A percentile compares a stretch with the other conserved stretches of the same genome.
phyloP scores from a whole-genome alignment of 2,329 filamentous ascomycete species.

The Aspergillus aculeatinus region DNA sequence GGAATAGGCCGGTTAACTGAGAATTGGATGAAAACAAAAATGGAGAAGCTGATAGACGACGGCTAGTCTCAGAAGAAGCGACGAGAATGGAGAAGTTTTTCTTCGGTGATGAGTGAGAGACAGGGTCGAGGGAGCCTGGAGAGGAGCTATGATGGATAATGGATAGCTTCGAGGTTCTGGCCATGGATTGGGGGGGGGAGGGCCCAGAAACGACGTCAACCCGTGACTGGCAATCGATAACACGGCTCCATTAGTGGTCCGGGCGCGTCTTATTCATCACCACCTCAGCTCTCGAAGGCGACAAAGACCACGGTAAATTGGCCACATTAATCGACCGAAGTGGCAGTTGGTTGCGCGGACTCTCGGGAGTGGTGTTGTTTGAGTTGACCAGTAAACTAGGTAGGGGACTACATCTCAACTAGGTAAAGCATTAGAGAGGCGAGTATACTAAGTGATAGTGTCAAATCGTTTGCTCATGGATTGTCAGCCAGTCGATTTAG shows the following conservation, averaged over 20 bases:
- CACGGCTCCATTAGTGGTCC: slow-evolving; percentile 2
- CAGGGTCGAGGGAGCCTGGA: neutral
- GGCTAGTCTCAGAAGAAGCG: neutral
- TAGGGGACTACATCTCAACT: no score
- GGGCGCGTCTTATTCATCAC: slow-evolving; percentile 2
- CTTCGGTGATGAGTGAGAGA: neutral
- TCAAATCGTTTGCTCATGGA: neutral
- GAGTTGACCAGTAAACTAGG: no score
- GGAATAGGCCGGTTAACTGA: neutral
- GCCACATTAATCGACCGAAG: neutral
- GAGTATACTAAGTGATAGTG: no score
- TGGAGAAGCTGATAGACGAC: neutral
- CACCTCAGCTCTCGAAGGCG: neutral
- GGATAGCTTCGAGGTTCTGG: neutral
- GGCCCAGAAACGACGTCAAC: slow-evolving; percentile 1
- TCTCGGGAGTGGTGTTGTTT: neutral
- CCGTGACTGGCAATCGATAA: slow-evolving; percentile 8
- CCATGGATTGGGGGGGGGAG: neutral
- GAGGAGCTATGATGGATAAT: neutral
- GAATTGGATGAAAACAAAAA: neutral
- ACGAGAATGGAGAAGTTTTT: neutral
- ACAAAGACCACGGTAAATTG: neutral
- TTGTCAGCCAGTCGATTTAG: slow-evolving; percentile 17
- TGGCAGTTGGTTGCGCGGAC: neutral
- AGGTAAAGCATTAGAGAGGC: no score